These are phyloP conservation scores for Boletus reticuloceps DNA, from an alignment of 768 basidiomycete genomes.

Conservation along the genomic window DNA sequence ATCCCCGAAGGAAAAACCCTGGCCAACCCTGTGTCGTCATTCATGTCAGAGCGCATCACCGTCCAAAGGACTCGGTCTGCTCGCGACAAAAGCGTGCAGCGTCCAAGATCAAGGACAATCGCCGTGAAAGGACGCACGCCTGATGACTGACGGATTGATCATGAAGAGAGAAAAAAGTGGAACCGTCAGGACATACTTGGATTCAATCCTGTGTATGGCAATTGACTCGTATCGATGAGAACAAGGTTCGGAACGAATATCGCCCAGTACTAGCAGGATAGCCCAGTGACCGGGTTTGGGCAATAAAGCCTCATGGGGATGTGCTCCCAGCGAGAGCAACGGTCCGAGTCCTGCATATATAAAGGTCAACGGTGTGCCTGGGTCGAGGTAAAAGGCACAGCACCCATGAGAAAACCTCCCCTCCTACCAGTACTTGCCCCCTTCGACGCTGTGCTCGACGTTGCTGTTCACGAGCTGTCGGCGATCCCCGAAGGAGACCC, in stretches of 20 bases:
- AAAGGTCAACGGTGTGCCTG: slow-evolving; percentile 16
- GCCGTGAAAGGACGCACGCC: background rate
- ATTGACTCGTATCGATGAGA: slow-evolving; percentile 7
- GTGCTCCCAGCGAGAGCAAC: background rate
- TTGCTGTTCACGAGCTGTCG: slow-evolving; percentile 7
- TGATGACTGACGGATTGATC: slow-evolving; percentile 2
- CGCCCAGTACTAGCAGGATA: slow-evolving; percentile 6
- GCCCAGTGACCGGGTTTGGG: slow-evolving; percentile 17
- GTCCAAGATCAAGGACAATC: background rate
- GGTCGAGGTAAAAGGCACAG: slow-evolving; percentile 10
- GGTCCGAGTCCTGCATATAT: slow-evolving; percentile 13
- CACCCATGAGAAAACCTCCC: background rate
- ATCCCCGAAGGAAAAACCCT: slow-evolving; percentile 9
- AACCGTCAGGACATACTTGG: background rate
- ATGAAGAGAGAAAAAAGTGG: background rate
- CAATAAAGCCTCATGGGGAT: slow-evolving; percentile 4
- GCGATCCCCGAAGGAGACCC: slow-evolving; percentile 17
- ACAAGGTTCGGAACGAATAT: slow-evolving; percentile 12
- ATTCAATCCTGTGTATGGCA: background rate
- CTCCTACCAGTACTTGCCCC: background rate
- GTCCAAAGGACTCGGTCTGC: background rate
- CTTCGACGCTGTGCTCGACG: background rate
- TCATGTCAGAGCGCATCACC: background rate
- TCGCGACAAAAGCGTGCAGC: slow-evolving; percentile 2
- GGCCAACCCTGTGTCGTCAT: too few species aligned